A percentile compares a stretch with the other conserved stretches of the same genome.
Conservation (phyloP, 345 rosid genomes). For the Odontarrhena argentea region DNA sequence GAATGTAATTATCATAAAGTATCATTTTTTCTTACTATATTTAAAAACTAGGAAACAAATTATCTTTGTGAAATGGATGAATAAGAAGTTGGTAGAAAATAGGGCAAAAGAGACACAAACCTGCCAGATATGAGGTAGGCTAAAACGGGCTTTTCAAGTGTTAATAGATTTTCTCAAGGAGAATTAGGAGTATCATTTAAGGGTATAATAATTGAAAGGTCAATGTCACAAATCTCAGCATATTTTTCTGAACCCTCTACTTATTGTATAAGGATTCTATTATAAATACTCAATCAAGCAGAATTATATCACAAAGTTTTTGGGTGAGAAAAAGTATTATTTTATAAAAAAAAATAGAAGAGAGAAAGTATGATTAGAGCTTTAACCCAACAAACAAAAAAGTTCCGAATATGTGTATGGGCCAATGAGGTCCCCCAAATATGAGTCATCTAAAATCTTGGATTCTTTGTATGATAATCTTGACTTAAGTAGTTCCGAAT, state of each 20-base stretch:
- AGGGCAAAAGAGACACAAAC: too few species aligned
- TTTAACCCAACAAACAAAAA: too few species aligned
- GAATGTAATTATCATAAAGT: too few species aligned
- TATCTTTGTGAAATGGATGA: too few species aligned
- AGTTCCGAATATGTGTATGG: not conserved
- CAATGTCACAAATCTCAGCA: not conserved
- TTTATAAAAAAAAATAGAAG: too few species aligned
- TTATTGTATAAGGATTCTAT: not conserved
- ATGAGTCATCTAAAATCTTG: constrained; percentile 40
- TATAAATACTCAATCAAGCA: not conserved
- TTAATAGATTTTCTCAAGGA: too few species aligned
- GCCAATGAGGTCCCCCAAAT: constrained; percentile 33
- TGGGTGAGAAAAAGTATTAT: not conserved
- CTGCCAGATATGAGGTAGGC: too few species aligned
- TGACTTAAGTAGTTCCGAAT: constrained; percentile 44
- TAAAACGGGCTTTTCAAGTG: too few species aligned
- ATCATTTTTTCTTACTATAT: too few species aligned
- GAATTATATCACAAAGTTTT: not conserved
- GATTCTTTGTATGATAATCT: constrained; percentile 56
- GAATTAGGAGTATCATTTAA: not conserved
- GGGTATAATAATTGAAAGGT: not conserved
- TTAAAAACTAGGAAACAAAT: too few species aligned
- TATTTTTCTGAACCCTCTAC: constrained; percentile 5
- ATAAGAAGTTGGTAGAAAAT: too few species aligned
- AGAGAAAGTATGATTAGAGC: not conserved